Evolutionary conservation across 1,284 basidiomycete species (phyloP), one percentile per base, ranked within the genome.

Genomic region (Moniliophthora roreri): DNA sequence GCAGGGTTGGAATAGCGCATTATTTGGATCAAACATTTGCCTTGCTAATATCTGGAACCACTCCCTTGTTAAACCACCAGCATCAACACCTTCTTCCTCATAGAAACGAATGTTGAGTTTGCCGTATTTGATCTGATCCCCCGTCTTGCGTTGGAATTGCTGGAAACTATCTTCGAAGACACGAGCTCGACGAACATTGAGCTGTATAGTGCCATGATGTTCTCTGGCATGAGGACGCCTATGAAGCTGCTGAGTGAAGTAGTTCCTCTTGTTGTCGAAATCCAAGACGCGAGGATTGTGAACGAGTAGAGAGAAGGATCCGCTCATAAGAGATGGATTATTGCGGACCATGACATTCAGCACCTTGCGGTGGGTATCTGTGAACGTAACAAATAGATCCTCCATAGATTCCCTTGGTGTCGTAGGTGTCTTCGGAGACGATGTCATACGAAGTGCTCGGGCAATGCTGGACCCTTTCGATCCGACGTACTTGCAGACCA

Each of bases 21-120:
- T 98, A 73, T 97, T 93, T n/a, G 97, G 95, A 68, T 99, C 95
- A 73, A 99, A 98, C 91, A 99, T 99, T 69, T 98, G 95, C 51
- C 95, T 83, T 1, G 96, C 95, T 18, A 99, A 84, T 51, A 98
- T 96, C 63, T 95, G 92, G 85, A 96, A 98, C 96, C 96, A 98
- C 74, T 98, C 96, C 59, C 96, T 84, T 2, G 97, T 98, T 39
- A 99, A 93, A 64, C 97, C 97, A 23, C 97, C 97, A 0, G 97
- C 97, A 68, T 99, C 97, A 45, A 99, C 93, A 59, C 97, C 97
- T 64, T 99, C 97, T 66, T 99, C 97, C 58, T 95, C 90, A 66
- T 94, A 93, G 76, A 99, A 99, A 55, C 95, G 89, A 59, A 99
- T 89, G 66, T 90, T 98, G 56, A 99, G 84, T 70, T 99, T 99